These are phyloP conservation scores for Trichosanthes truncata DNA, from an alignment of 306 rosid genomes.

Conservation along the genomic window DNA sequence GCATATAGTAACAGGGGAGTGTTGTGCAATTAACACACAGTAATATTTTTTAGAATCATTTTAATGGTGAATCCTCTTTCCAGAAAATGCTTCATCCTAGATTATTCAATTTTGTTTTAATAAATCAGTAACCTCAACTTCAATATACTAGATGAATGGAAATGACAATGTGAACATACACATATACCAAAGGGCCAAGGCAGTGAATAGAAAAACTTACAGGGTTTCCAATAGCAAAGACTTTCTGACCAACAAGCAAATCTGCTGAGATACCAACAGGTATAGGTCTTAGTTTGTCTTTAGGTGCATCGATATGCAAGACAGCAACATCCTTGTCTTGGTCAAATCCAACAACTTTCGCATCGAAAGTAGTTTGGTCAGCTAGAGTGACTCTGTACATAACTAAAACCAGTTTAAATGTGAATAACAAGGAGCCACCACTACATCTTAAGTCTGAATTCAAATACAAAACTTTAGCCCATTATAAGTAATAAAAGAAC, in stretches of 20 bases:
- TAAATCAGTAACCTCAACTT: background rate
- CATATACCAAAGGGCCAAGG: background rate
- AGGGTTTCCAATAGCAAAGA: conserved; percentile 94
- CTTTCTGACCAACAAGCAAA: conserved; percentile 98
- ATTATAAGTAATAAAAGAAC: background rate
- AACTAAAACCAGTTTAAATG: conserved; percentile 35
- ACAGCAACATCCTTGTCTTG: conserved; percentile 99
- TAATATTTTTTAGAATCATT: background rate
- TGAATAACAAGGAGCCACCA: conserved; percentile 3
- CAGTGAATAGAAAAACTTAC: conserved; percentile 33
- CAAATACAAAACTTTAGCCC: background rate
- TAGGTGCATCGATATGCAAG: conserved; percentile 74
- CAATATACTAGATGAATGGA: background rate
- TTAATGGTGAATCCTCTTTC: background rate
- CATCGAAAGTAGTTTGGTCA: conserved; percentile 86
- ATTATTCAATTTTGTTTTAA: background rate
- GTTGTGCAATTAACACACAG: background rate
- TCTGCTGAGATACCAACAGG: conserved; percentile 84
- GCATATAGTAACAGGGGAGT: background rate
- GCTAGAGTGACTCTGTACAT: conserved; percentile 87
- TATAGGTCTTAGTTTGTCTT: conserved; percentile 77
- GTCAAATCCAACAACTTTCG: conserved; percentile 89
- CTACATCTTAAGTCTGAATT: background rate
- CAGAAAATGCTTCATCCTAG: background rate
- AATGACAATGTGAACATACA: background rate